Percentiles rank a stretch among this genome's conserved stretches.
phyloP scores from a whole-genome alignment of 306 rosid genomes.

The Crataegus laevigata region DNA sequence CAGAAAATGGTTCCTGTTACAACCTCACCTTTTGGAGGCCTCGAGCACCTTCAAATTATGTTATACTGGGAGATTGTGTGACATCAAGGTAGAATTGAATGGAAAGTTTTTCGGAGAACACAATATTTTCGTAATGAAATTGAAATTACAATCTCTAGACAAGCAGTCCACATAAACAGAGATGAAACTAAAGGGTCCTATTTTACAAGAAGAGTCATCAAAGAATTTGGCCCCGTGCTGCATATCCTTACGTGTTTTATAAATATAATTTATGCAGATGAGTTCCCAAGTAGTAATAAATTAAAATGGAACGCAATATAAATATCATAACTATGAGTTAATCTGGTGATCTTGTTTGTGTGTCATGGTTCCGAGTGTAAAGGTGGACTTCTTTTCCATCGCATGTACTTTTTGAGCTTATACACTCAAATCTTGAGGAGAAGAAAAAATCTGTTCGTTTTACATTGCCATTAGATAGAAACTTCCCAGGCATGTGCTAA shows the following conservation, averaged over 20 bases:
- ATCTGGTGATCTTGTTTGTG: neutral
- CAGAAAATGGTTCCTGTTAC: conserved; percentile 55
- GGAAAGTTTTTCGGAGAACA: neutral
- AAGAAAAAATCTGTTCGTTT: neutral
- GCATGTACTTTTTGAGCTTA: neutral
- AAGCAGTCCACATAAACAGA: neutral
- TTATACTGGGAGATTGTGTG: conserved; percentile 88
- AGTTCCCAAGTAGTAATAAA: neutral
- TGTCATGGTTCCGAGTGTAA: neutral
- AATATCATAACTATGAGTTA: neutral
- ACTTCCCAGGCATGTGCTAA: neutral
- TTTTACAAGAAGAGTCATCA: neutral
- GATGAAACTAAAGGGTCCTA: neutral
- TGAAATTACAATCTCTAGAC: neutral
- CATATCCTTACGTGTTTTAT: neutral
- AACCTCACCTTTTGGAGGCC: conserved; percentile 95
- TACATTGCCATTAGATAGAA: neutral
- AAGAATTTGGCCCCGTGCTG: neutral
- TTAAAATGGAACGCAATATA: neutral
- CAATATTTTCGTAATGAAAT: neutral
- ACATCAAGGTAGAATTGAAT: conserved; percentile 58
- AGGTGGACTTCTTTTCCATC: neutral
- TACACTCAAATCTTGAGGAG: neutral
- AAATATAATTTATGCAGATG: neutral
- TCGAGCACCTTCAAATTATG: conserved; percentile 84